Conservation (phyloP, 805 yeast genomes). For the Isabelozyma gotoi region DNA sequence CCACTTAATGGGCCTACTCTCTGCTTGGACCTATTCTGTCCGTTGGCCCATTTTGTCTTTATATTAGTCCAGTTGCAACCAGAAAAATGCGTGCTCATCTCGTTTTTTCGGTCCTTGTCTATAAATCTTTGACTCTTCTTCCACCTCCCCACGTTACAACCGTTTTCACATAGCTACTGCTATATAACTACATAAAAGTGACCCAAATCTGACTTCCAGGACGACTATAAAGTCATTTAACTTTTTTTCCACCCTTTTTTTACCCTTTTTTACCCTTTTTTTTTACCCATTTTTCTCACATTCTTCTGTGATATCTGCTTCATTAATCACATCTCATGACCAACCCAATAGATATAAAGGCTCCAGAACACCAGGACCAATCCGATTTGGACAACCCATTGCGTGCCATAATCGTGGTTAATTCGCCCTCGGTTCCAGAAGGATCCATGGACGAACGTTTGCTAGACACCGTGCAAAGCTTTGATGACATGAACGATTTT, state of each 20-base stretch:
- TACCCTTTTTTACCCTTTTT: not conserved
- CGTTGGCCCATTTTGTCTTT: no score
- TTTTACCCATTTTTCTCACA: not conserved
- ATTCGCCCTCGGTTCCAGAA: slow-evolving; percentile 32
- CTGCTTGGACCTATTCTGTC: not conserved
- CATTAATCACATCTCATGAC: slow-evolving; percentile 3
- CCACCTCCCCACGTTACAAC: not conserved
- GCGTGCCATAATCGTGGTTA: slow-evolving; percentile 43
- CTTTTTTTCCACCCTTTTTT: not conserved
- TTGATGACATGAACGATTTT: slow-evolving; percentile 49
- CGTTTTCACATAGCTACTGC: not conserved
- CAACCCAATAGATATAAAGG: slow-evolving; percentile 5
- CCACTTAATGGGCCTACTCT: no score
- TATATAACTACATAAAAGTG: not conserved
- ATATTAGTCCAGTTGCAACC: no score
- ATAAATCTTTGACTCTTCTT: not conserved
- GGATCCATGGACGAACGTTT: slow-evolving; percentile 51
- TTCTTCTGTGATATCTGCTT: no score
- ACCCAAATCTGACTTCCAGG: not conserved
- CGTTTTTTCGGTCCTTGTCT: not conserved
- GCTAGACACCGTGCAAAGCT: slow-evolving; percentile 44
- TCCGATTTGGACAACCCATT: slow-evolving; percentile 48
- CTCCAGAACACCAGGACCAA: slow-evolving; percentile 8
- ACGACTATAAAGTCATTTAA: no score
- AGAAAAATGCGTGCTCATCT: not conserved